Base-by-base conservation (phyloP, 306 rosid genomes). In the Sindora glabra region DNA sequence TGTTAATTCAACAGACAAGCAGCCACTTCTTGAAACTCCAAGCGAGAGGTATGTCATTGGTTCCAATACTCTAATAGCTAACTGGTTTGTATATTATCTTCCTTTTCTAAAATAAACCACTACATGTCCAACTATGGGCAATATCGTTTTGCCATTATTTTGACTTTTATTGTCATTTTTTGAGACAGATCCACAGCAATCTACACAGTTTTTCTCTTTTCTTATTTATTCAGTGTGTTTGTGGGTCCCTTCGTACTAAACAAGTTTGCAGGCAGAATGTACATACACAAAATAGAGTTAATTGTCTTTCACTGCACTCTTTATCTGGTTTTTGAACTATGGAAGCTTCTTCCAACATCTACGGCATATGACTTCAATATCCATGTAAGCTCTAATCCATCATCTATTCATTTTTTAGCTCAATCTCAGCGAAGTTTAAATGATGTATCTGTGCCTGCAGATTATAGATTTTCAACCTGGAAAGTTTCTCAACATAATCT, bases 391-490 rank as follows among this genome's bases (percentile, higher is more conserved):
- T 59, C 48, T 71, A 56, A 49, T 45, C 51, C 40, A 22, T 44
- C 14, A 36, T 29, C 8, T 29, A 29, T 29, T 29, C 8, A 1
- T 29, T 29, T 29, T 29, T 4, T 4, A 6, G 8, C 34, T 29
- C 8, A 9, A 29, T n/a, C n/a, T n/a, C n/a, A n/a, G n/a, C n/a
- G 27, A 12, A 47, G 48, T 45, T 39, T 30, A 30, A 59, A 22
- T 64, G 27, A 70, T 69, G 59, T 21, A 15, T 52, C 46, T 50
- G 48, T 73, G 56, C 53, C 55, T 74, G 77, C 83, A 92, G 96
- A 83, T 92, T 67, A 86, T 92, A 96, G 99, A 92, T 79, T 92
- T 92, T 51, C 83, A 89, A 59, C 96, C 90, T 15, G 99, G 95
- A 62, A 96, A 92, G 42, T 92, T 72, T 80, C 96, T 92, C 38